Conservation (phyloP, 352 stramenopile genomes). For the Pilasporangium apinafurcum region DNA sequence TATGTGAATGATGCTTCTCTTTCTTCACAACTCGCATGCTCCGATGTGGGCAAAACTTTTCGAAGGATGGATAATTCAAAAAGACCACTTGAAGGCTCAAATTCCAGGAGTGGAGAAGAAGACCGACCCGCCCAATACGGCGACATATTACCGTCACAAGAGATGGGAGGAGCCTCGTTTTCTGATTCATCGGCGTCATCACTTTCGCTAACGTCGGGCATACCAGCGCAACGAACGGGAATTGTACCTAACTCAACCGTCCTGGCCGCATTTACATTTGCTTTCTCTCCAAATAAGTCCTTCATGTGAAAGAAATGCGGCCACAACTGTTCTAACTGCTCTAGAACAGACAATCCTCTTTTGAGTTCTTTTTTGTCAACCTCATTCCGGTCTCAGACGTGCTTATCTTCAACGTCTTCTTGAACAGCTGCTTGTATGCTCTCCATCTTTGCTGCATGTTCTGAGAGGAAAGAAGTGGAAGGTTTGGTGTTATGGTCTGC, state of each 20-base stretch:
- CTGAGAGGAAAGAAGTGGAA: background rate
- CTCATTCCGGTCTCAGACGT: background rate
- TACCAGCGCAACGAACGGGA: too few relatives aligned
- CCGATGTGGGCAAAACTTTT: too few relatives aligned
- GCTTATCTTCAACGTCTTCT: constrained; percentile 1
- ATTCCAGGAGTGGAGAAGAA: too few relatives aligned
- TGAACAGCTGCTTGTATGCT: constrained; percentile 5
- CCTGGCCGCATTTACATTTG: background rate
- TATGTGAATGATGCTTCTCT: too few relatives aligned
- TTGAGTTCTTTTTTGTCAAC: background rate
- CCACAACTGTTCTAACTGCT: constrained; percentile 7
- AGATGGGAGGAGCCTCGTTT: too few relatives aligned
- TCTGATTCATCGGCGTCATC: too few relatives aligned
- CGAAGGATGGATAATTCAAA: too few relatives aligned
- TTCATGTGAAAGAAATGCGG: constrained; percentile 8
- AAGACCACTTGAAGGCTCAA: too few relatives aligned
- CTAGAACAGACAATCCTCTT: constrained; percentile 1
- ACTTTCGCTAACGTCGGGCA: too few relatives aligned
- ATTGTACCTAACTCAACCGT: background rate
- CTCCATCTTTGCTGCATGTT: constrained; percentile 9
- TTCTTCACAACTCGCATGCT: too few relatives aligned
- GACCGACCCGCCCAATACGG: too few relatives aligned
- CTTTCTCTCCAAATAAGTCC: constrained; percentile 2
- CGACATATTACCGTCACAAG: too few relatives aligned
- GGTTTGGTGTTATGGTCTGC: background rate